Percentiles rank a stretch among this genome's conserved stretches.
These are phyloP conservation scores for Polygonum aviculare DNA, from an alignment of 148 eudicot genomes.

Conservation along the genomic window DNA sequence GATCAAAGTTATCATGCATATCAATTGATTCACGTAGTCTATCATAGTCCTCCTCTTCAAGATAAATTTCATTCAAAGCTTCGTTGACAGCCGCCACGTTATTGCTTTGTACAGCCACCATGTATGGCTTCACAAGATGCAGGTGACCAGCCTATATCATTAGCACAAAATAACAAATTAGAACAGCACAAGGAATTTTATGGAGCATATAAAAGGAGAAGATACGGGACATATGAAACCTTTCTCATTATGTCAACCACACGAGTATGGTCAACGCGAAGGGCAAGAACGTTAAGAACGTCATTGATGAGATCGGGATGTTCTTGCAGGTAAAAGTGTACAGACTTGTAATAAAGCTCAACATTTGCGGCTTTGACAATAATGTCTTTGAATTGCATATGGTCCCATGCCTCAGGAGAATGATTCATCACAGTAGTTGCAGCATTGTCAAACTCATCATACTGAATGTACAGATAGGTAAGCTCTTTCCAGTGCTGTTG, in stretches of 20 bases:
- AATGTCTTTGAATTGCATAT: conserved; percentile 51
- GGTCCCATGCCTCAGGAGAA: conserved; percentile 48
- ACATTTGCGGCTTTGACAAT: conserved; percentile 91
- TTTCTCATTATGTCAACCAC: conserved; percentile 97
- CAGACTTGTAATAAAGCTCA: conserved; percentile 94
- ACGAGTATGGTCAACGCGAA: conserved; percentile 89
- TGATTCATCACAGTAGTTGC: conserved; percentile 46
- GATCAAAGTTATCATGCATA: conserved; percentile 93
- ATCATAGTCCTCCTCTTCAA: conserved; percentile 97
- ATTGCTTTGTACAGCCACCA: conserved; percentile 97
- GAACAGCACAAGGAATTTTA: background rate
- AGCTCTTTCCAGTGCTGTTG: conserved; percentile 98
- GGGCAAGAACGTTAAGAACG: conserved; percentile 87
- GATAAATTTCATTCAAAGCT: conserved; percentile 92
- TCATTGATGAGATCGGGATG: conserved; percentile 98
- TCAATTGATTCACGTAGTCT: conserved; percentile 89
- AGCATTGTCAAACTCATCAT: conserved; percentile 84
- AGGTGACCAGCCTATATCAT: conserved; percentile 74
- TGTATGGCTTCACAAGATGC: conserved; percentile 94
- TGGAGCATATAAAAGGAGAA: background rate
- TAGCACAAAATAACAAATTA: conserved; percentile 5
- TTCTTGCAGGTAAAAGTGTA: conserved; percentile 91
- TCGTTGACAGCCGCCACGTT: conserved; percentile 92
- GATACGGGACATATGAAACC: conserved; percentile 27
- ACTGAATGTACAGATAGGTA: conserved; percentile 79